phyloP scores from a whole-genome alignment of 768 basidiomycete species.

The Imleria badia region DNA sequence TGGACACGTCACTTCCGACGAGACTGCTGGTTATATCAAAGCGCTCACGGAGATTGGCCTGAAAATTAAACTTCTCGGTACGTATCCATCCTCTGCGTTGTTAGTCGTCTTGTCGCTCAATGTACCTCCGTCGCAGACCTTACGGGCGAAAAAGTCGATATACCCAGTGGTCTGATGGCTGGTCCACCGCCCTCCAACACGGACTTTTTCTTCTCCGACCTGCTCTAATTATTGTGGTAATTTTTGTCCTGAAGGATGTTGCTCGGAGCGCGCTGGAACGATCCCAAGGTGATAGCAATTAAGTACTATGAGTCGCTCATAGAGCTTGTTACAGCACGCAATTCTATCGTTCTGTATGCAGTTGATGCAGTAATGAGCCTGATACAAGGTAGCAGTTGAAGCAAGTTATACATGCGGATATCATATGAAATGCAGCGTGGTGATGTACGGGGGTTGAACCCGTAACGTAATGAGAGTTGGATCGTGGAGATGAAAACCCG shows the following conservation, averaged over 20 bases:
- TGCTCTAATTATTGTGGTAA: conserved; percentile 30
- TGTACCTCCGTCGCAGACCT: conserved; percentile 56
- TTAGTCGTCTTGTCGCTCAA: neutral
- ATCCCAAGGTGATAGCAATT: conserved; percentile 9
- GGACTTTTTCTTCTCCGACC: conserved; percentile 85
- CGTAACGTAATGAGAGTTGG: conserved; percentile 47
- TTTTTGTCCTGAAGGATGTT: neutral
- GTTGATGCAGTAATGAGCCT: conserved; percentile 50
- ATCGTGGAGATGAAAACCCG: conserved; percentile 14
- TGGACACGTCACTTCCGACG: conserved; percentile 79
- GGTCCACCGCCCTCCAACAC: conserved; percentile 77
- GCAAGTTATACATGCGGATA: conserved; percentile 21
- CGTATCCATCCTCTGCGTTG: conserved; percentile 22
- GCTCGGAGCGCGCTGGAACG: neutral
- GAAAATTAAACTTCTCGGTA: conserved; percentile 87
- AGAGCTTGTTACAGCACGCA: conserved; percentile 24
- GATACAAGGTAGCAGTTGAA: conserved; percentile 31
- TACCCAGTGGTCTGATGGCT: conserved; percentile 75
- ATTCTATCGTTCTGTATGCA: conserved; percentile 42
- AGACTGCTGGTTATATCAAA: conserved; percentile 84
- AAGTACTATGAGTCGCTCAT: conserved; percentile 24
- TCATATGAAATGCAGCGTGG: conserved; percentile 23
- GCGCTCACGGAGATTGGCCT: conserved; percentile 88
- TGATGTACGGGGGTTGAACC: conserved; percentile 86
- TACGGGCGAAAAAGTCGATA: conserved; percentile 86